phyloP scores from a whole-genome alignment of 768 basidiomycete genomes.

The Tylopilus sp. region DNA sequence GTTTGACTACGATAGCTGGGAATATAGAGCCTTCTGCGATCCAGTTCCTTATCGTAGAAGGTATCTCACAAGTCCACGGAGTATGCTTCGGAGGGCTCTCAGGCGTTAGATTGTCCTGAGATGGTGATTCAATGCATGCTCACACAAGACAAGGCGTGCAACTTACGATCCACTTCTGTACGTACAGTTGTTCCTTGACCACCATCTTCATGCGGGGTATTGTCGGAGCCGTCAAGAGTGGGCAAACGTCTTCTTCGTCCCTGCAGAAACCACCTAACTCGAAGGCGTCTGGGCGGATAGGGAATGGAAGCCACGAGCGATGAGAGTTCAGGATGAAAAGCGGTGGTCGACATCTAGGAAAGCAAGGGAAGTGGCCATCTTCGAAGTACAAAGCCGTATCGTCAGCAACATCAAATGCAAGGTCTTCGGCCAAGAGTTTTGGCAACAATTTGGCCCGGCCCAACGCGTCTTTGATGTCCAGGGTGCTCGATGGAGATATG shows the following conservation, averaged over 20 bases:
- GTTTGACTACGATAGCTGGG: conserved; percentile 15
- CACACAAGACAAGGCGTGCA: not conserved
- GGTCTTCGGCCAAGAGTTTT: conserved; percentile 21
- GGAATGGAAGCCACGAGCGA: conserved; percentile 23
- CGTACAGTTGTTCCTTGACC: conserved; percentile 33
- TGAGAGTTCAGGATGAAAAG: conserved; percentile 27
- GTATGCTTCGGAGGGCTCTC: conserved; percentile 27
- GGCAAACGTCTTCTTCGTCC: conserved; percentile 15
- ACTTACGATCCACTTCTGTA: conserved; percentile 35
- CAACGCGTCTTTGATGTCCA: conserved; percentile 26
- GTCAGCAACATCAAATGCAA: conserved; percentile 16
- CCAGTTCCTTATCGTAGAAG: conserved; percentile 23
- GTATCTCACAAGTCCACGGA: conserved; percentile 28
- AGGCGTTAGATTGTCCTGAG: conserved; percentile 18
- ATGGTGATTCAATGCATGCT: conserved; percentile 6
- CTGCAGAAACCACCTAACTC: conserved; percentile 17
- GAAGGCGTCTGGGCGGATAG: conserved; percentile 17
- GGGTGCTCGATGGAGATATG: conserved; percentile 22
- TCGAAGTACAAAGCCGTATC: conserved; percentile 8
- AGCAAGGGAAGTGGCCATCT: conserved; percentile 26
- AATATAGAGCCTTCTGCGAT: conserved; percentile 30
- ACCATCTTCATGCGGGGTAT: conserved; percentile 34
- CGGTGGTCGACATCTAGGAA: conserved; percentile 27
- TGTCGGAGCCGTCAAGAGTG: conserved; percentile 31
- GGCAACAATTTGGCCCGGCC: conserved; percentile 10